Evolutionary conservation across 2,329 filamentous ascomycete species (phyloP).

Genomic region (Pleoardoris graminearum): DNA sequence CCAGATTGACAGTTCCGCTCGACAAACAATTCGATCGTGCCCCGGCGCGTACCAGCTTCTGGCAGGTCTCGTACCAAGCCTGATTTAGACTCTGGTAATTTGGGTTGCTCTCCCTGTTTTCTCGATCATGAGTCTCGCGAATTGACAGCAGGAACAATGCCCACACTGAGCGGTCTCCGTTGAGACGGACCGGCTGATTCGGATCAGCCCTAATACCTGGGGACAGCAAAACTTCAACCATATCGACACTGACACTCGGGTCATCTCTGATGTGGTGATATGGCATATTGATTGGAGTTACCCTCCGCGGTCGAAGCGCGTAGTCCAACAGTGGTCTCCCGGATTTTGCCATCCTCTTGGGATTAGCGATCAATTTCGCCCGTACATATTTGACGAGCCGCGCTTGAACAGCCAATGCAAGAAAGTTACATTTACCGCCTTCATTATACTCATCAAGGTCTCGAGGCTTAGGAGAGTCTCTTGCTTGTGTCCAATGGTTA

Average conservation of each 20-base stretch:
- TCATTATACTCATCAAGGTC: slow-evolving; percentile 4
- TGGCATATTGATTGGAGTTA: slow-evolving; percentile 4
- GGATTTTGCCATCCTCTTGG: not conserved
- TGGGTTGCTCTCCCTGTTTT: too few relatives aligned
- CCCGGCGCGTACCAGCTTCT: too few relatives aligned
- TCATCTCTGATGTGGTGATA: slow-evolving; percentile 15
- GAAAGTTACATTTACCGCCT: slow-evolving; percentile 12
- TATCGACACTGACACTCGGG: too few relatives aligned
- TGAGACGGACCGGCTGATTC: slow-evolving; percentile 13
- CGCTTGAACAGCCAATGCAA: slow-evolving; percentile 14
- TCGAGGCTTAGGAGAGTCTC: not conserved
- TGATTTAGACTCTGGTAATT: too few relatives aligned
- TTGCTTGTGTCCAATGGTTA: slow-evolving; percentile 17
- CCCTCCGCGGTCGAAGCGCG: slow-evolving; percentile 11
- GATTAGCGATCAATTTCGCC: slow-evolving; percentile 8
- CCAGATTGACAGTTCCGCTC: too few relatives aligned
- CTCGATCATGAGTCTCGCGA: not conserved
- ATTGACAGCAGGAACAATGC: slow-evolving; percentile 17
- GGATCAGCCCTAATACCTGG: slow-evolving; percentile 12
- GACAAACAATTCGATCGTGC: too few relatives aligned
- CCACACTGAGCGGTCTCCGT: slow-evolving; percentile 16
- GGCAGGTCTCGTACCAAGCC: too few relatives aligned
- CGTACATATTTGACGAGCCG: slow-evolving; percentile 16
- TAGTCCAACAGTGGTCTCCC: slow-evolving; percentile 20
- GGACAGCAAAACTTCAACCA: too few relatives aligned